These are phyloP conservation scores for Gilbertella persicaria DNA, from an alignment of 371 early-diverging fungal genomes.

Conservation along the genomic window DNA sequence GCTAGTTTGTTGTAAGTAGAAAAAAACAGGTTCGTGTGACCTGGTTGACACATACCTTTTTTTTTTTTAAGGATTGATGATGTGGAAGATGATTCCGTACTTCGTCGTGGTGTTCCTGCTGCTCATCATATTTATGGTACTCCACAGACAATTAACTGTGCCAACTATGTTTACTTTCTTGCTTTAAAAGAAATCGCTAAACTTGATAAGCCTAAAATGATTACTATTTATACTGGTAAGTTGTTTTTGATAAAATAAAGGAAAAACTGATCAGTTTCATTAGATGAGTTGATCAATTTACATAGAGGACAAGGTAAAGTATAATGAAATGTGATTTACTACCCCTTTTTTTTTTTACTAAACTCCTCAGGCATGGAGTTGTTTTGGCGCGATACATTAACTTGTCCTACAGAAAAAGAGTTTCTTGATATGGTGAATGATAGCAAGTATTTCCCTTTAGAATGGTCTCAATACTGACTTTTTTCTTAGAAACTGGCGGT, in stretches of 20 bases:
- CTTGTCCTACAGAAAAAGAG: slow-evolving; percentile 82
- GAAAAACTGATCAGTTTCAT: too few relatives aligned
- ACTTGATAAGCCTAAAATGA: slow-evolving; percentile 68
- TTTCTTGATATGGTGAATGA: slow-evolving; percentile 90
- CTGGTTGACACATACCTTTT: neutral
- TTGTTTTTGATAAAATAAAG: too few relatives aligned
- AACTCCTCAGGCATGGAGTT: slow-evolving; percentile 69
- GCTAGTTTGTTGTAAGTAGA: slow-evolving; percentile 82
- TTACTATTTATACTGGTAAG: slow-evolving; percentile 74
- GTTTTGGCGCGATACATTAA: slow-evolving; percentile 75
- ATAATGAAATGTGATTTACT: slow-evolving; percentile 73
- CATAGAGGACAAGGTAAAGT: slow-evolving; percentile 97
- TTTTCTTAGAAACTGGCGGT: slow-evolving; percentile 85
- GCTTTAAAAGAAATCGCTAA: slow-evolving; percentile 78
- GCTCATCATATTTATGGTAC: slow-evolving; percentile 95
- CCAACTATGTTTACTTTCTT: slow-evolving; percentile 93
- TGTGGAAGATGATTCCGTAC: slow-evolving; percentile 89
- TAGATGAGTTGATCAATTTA: slow-evolving; percentile 84
- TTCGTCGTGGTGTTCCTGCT: slow-evolving; percentile 92
- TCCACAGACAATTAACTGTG: slow-evolving; percentile 91
- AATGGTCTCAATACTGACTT: neutral
- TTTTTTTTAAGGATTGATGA: slow-evolving; percentile 49
- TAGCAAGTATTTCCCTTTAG: slow-evolving; percentile 67
- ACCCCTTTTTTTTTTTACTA: neutral
- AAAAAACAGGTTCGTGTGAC: too few relatives aligned